These are phyloP conservation scores for Thalassiosira exigua DNA, from an alignment of 352 stramenopile genomes.

Conservation along the genomic window DNA sequence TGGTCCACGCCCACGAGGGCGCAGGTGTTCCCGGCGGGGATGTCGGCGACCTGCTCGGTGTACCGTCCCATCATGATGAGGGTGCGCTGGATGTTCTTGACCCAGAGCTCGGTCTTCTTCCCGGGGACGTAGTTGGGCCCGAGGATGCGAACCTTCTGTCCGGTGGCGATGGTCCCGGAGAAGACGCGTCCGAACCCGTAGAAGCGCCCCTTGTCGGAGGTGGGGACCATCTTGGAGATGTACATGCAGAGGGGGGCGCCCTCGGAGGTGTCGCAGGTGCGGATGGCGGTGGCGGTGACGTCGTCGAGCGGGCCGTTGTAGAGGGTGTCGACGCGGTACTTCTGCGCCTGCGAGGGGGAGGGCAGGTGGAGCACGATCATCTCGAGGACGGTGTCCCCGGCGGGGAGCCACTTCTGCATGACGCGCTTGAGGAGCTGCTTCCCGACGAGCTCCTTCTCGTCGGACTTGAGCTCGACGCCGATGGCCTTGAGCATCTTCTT, in stretches of 20 bases:
- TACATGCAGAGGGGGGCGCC: conserved; percentile 99
- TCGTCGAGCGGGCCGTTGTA: conserved; percentile 99
- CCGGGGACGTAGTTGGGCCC: conserved; percentile 99
- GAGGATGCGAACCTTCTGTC: conserved; percentile 99
- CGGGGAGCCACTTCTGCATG: conserved; percentile 99
- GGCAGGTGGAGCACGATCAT: conserved; percentile 99
- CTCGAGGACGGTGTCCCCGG: conserved; percentile 97
- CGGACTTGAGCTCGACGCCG: conserved; percentile 94
- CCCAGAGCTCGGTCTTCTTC: conserved; percentile 99
- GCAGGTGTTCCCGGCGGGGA: conserved; percentile 99
- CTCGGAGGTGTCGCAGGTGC: conserved; percentile 94
- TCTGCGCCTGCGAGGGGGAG: conserved; percentile 95
- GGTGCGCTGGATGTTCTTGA: conserved; percentile 99
- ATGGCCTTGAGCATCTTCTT: conserved; percentile 98
- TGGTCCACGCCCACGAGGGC: conserved; percentile 99
- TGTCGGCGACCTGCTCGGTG: conserved; percentile 97
- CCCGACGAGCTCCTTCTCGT: conserved; percentile 92
- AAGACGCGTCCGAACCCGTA: conserved; percentile 99
- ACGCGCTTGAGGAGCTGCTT: conserved; percentile 98
- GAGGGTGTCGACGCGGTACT: conserved; percentile 98
- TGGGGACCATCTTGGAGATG: conserved; percentile 99
- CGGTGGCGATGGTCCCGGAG: conserved; percentile 97
- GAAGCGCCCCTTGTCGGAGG: conserved; percentile 98
- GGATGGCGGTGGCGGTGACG: conserved; percentile 96
- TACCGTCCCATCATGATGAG: conserved; percentile 99